Percentiles rank a stretch among this genome's conserved stretches.
phyloP scores from a whole-genome alignment of 441 rosid species.

The Biscutella laevigata region DNA sequence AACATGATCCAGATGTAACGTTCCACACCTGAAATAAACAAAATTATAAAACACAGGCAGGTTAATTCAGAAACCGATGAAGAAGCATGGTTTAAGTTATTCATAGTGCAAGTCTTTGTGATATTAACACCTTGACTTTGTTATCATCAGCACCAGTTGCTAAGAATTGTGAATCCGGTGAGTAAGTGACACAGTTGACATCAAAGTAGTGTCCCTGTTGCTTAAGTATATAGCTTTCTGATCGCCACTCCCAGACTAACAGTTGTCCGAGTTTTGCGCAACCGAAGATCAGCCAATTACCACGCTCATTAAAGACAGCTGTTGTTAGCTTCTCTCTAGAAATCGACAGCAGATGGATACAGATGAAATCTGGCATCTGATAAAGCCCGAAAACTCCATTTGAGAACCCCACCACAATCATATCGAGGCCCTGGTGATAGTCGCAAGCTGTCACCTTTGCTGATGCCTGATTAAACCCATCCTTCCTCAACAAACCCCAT shows the following conservation, averaged over 20 bases:
- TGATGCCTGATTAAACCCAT: conserved; percentile 63
- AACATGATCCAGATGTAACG: conserved; percentile 88
- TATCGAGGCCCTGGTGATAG: conserved; percentile 75
- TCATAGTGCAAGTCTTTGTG: neutral
- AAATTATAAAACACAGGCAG: neutral
- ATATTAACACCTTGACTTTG: conserved; percentile 76
- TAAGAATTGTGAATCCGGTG: conserved; percentile 87
- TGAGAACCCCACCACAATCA: conserved; percentile 79
- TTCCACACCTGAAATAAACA: conserved; percentile 74
- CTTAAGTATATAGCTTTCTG: conserved; percentile 89
- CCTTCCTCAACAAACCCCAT: conserved; percentile 76
- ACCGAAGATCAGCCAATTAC: conserved; percentile 94
- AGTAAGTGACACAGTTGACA: conserved; percentile 80
- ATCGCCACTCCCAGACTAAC: conserved; percentile 96
- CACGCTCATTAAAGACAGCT: conserved; percentile 76
- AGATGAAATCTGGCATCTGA: conserved; percentile 93
- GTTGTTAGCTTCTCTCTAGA: conserved; percentile 87
- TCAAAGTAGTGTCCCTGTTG: conserved; percentile 98
- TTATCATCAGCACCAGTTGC: conserved; percentile 99
- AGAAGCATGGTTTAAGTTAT: neutral
- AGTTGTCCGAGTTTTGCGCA: conserved; percentile 89
- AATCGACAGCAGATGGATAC: conserved; percentile 74
- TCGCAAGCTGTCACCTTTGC: conserved; percentile 73
- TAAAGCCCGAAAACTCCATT: conserved; percentile 89
- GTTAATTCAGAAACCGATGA: neutral